Base-by-base conservation (phyloP, 2,329 filamentous ascomycete genomes). In the Colletotrichum tanaceti region DNA sequence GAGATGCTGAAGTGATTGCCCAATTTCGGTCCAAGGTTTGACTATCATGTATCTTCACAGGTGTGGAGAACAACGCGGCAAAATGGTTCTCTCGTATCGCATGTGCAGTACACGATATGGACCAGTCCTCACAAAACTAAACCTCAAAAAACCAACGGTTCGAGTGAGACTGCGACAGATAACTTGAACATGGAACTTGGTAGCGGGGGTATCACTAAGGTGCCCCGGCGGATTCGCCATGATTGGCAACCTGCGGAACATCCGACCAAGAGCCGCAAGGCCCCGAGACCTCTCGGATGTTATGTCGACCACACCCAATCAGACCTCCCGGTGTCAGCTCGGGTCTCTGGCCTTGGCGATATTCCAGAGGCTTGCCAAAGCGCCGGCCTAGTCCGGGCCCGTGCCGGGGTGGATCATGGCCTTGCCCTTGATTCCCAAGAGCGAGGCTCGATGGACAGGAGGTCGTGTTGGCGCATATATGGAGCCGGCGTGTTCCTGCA, bases 251-350 rank as follows among this genome's bases (percentile, higher is more conserved):
- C 10, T 39, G 18, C 5, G 35, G 16, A 9, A 46, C 11, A 22
- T 14, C 20, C 5, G 38, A 24, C n/a, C 24, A 3, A 43, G 53
- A 28, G 41, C 59, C 52, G 35, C 13, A 20, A 57, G 59, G 57
- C 69, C 71, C 76, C 75, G 76, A 77, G 57, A 11, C 55, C 59
- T 28, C 49, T 76, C 74, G 76, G 76, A 76, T 66, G 55, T 73
- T 70, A 63, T 16, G 10, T 13, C 16, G 24, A 1, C 24, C 53
- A 60, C 52, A 68, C 28, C 76, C 76, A 78, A 79, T 79, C 71
- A 74, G 35, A 72, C 70, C 70, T 14, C 14, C 7, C 32, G 20
- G 7, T 11, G 22, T 16, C 52, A 70, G 63, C 63, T 43, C n/a
- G 16, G 16, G 11, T 54, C 50, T 46, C 39, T 55, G 20, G 14